Percentiles rank a stretch among this genome's conserved stretches.
These are phyloP conservation scores for Pythium sukuiense DNA, from an alignment of 352 stramenopile species.

Conservation along the genomic window DNA sequence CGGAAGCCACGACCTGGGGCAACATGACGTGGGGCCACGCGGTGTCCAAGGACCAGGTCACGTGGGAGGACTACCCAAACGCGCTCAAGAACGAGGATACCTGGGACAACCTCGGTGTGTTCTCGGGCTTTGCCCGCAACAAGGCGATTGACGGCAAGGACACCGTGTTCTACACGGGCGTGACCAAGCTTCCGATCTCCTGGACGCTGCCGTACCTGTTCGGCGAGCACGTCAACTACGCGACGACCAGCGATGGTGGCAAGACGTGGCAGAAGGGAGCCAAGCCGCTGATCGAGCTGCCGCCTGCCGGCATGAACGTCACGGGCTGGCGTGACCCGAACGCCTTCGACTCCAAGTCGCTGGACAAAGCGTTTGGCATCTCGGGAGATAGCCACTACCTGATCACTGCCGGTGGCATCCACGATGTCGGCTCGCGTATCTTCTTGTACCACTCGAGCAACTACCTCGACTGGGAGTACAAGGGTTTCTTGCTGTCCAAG, in stretches of 20 bases:
- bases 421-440: slow-evolving; percentile 51
- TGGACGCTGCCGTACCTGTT: slow-evolving; percentile 59
- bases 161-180: slow-evolving; percentile 68
- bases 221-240: slow-evolving; percentile 68
- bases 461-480: slow-evolving; percentile 68
- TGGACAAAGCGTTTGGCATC: slow-evolving; percentile 42
- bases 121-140: slow-evolving; percentile 62
- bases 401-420: slow-evolving; percentile 52
- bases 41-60: slow-evolving; percentile 70
- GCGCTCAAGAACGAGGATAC: slow-evolving; percentile 55
- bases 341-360: slow-evolving; percentile 55
- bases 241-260: slow-evolving; percentile 53
- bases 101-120: slow-evolving; percentile 75
- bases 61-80: slow-evolving; percentile 65
- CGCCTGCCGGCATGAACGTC: slow-evolving; percentile 49
- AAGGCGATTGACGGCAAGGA: slow-evolving; percentile 64
- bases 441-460: slow-evolving; percentile 66
- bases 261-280: slow-evolving; percentile 63
- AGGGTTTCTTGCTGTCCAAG: slow-evolving; percentile 54
- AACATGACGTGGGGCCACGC: slow-evolving; percentile 83
- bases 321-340: slow-evolving; percentile 67
- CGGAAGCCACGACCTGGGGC: slow-evolving; percentile 52
- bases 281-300: slow-evolving; percentile 47
- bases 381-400: slow-evolving; percentile 50
- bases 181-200: slow-evolving; percentile 45